Percentiles rank a stretch among this genome's conserved stretches.
phyloP scores from a whole-genome alignment of 768 basidiomycete species.

The Phaeotremella fagi region DNA sequence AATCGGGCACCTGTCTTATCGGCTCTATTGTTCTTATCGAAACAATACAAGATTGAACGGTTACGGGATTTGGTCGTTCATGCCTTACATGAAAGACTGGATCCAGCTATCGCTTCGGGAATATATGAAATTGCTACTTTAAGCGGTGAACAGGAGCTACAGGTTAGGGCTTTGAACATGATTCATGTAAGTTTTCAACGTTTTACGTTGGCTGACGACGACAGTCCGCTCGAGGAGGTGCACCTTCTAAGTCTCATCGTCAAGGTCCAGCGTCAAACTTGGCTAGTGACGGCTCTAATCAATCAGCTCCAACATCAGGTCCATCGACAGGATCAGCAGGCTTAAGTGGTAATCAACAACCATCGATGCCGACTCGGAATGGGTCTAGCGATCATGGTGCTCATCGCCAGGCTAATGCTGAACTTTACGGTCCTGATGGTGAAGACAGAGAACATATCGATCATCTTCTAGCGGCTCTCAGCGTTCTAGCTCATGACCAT shows the following conservation, averaged over 20 bases:
- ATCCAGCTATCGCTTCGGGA: conserved; percentile 77
- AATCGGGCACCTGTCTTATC: conserved; percentile 83
- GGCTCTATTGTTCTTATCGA: conserved; percentile 75
- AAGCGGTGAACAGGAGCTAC: conserved; percentile 79
- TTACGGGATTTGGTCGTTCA: conserved; percentile 79
- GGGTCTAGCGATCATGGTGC: background rate
- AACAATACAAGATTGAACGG: conserved; percentile 72
- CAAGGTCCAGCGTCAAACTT: conserved; percentile 15
- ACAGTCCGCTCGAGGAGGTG: conserved; percentile 18
- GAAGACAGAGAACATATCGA: background rate
- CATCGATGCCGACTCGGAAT: background rate
- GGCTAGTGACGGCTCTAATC: conserved; percentile 1
- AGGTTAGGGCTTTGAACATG: conserved; percentile 65
- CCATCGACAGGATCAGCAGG: background rate
- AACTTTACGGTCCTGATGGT: background rate
- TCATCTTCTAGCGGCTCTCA: background rate
- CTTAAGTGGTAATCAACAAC: background rate
- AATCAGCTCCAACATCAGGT: background rate
- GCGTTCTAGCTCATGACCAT: background rate
- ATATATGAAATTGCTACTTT: conserved; percentile 94
- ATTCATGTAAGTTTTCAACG: conserved; percentile 21
- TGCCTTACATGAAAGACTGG: conserved; percentile 83
- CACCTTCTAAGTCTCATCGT: conserved; percentile 14
- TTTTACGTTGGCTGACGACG: background rate
- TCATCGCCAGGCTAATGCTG: background rate